Percentiles rank a stretch among this genome's conserved stretches.
Evolutionary conservation across 2,329 filamentous ascomycete species (phyloP).

Genomic region (Lecanicillium sp.): DNA sequence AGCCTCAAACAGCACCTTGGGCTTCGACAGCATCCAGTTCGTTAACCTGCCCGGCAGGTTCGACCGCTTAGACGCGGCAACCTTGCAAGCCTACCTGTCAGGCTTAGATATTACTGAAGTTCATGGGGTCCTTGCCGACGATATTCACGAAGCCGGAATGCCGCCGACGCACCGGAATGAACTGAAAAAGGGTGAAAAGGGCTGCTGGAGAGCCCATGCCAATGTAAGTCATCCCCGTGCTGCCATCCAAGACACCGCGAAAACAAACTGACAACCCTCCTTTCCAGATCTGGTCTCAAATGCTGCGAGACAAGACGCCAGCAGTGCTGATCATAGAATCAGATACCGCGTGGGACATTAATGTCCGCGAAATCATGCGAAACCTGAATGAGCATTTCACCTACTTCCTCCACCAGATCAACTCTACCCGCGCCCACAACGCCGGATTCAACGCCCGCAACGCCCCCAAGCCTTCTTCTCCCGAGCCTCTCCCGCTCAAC

Average conservation of each 20-base stretch:
- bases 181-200: conserved; percentile 15
- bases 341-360: conserved; percentile 20
- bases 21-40: conserved; percentile 11
- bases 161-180: conserved; percentile 14
- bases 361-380: conserved; percentile 16
- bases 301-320: conserved; percentile 13
- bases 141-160: conserved; percentile 16
- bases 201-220: conserved; percentile 19
- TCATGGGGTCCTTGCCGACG: conserved; percentile 13
- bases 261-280: not conserved
- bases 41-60: conserved; percentile 17
- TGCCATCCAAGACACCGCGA: no score
- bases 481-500: not conserved
- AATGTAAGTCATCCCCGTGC: conserved; percentile 13
- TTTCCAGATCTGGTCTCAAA: conserved; percentile 18
- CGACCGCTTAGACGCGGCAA: conserved; percentile 18
- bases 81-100: conserved; percentile 18
- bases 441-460: not conserved
- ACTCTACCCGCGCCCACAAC: conserved; percentile 2
- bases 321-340: conserved; percentile 20
- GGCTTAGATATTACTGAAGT: conserved; percentile 15
- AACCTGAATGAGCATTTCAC: conserved; percentile 15
- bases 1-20: conserved; percentile 17
- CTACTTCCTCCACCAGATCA: conserved; percentile 5
- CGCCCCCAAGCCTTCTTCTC: not conserved